Base-by-base conservation (phyloP, 371 early-diverging fungal species). In the Syncephalis plumigaleata region DNA sequence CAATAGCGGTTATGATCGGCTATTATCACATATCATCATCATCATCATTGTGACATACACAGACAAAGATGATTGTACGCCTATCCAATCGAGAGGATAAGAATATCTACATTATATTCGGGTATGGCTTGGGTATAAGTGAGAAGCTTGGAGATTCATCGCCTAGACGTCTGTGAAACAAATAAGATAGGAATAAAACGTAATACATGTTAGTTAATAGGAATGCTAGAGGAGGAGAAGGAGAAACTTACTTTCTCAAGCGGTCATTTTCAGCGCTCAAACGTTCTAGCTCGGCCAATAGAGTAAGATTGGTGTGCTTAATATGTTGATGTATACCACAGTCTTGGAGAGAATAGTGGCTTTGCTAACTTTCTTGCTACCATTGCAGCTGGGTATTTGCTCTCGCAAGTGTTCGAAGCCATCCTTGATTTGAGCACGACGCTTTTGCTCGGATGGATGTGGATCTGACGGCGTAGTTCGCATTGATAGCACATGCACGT, bases 381-480 rank as follows among this genome's bases (percentile, higher is more conserved):
- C 31, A 48, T 18, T 26, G 44, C 65, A 66, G 48, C 59, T 64
- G 0, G 73, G 73, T 42, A 72, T 49, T 43, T 72, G 68, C 31
- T 64, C 62, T 36, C 70, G 55, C 26, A 70, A 51, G 38, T 68
- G 67, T 39, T 72, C 73, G 56, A 72, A 72, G 3, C 73, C 72
- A 48, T 71, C 73, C 48, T 72, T 72, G 49, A 72, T 72, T 45
- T 72, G 70, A 21, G 73, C 73, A 25, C 73, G 55, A 44, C 73
- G 59, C 48, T 68, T 73, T 46, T 73, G 73, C 48, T 73, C 73
- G 3, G 73, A 73, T 73, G 73, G 42, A 73, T 73, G 55, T 73
- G 73, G 39, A 70, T 68, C 42, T 66, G 70, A 36, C 70, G 60
- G 38, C 66, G 61, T 15, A 70, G 42, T 46, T 73, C 73, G 66